Evolutionary conservation across 2,329 filamentous ascomycete species (phyloP).

Genomic region (Nemania serpens): DNA sequence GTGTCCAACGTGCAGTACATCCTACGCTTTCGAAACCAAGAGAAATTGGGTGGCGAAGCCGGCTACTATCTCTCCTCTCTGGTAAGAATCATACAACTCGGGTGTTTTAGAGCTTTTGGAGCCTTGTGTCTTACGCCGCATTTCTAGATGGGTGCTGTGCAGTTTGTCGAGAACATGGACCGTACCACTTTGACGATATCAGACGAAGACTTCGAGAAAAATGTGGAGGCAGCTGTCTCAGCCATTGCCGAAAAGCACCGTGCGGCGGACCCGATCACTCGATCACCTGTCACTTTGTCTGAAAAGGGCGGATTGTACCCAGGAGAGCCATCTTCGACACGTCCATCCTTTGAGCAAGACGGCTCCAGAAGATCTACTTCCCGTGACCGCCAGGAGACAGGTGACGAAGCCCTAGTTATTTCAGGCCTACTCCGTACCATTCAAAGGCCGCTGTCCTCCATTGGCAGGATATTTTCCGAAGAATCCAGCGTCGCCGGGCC

Average conservation of each 20-base stretch:
- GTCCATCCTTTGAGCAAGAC: conserved; percentile 50
- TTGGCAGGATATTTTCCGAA: conserved; percentile 91
- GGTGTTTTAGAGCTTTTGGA: not conserved
- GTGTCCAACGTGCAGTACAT: conserved; percentile 99
- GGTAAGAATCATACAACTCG: conserved; percentile 51
- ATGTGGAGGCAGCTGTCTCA: conserved; percentile 95
- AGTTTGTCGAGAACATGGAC: conserved; percentile 96
- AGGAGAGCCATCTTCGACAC: conserved; percentile 52
- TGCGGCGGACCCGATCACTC: conserved; percentile 51
- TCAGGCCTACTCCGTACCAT: conserved; percentile 86
- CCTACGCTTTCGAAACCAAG: conserved; percentile 92
- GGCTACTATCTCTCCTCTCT: conserved; percentile 97
- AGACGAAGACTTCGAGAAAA: conserved; percentile 92
- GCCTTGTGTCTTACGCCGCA: conserved; percentile 1
- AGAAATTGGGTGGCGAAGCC: conserved; percentile 95
- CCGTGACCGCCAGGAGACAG: conserved; percentile 55
- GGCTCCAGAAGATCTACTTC: conserved; percentile 58
- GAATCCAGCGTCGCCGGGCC: conserved; percentile 53
- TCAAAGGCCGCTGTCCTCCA: conserved; percentile 85
- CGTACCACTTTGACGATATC: conserved; percentile 90
- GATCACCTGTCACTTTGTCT: conserved; percentile 47
- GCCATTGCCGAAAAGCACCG: conserved; percentile 91
- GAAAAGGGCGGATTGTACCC: conserved; percentile 48
- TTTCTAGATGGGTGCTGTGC: conserved; percentile 80
- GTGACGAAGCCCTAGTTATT: conserved; percentile 80